Conservation (phyloP, 768 basidiomycete species). For the Phylloporus sp. region DNA sequence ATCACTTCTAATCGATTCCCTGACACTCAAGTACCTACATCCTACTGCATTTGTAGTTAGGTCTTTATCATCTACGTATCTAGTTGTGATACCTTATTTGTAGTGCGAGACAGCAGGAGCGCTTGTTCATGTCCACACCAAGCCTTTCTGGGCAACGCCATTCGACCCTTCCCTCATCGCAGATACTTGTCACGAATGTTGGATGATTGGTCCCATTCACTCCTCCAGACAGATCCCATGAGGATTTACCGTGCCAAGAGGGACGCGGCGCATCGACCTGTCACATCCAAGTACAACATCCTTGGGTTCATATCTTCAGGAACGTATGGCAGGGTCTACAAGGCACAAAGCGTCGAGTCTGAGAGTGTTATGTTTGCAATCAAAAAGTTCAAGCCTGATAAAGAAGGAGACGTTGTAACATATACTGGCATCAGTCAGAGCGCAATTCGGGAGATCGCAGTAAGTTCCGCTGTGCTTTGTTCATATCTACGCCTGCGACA, state of each 20-base stretch:
- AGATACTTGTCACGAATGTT: conserved; percentile 19
- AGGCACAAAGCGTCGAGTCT: conserved; percentile 75
- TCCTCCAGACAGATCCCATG: conserved; percentile 69
- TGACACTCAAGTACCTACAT: not conserved
- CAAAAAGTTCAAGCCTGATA: conserved; percentile 99
- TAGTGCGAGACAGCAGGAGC: not conserved
- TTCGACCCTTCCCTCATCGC: not conserved
- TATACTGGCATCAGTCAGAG: conserved; percentile 99
- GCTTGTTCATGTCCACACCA: not conserved
- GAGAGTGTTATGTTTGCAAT: conserved; percentile 83
- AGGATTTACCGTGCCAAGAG: conserved; percentile 76
- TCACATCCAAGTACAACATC: conserved; percentile 83
- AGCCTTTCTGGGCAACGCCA: not conserved
- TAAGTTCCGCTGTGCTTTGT: conserved; percentile 34
- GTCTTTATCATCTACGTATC: not conserved
- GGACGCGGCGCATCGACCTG: conserved; percentile 62
- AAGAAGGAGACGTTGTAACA: conserved; percentile 92
- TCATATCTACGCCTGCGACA: conserved; percentile 15
- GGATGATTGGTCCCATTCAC: conserved; percentile 35
- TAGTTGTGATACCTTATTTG: not conserved
- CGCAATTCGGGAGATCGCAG: conserved; percentile 94
- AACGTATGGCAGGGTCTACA: conserved; percentile 98
- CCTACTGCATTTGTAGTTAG: not conserved
- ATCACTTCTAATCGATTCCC: not conserved
- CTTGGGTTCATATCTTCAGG: conserved; percentile 98